These are phyloP conservation scores for Heliocybe sulcata DNA, from an alignment of 1,284 basidiomycete genomes.

Conservation along the genomic window DNA sequence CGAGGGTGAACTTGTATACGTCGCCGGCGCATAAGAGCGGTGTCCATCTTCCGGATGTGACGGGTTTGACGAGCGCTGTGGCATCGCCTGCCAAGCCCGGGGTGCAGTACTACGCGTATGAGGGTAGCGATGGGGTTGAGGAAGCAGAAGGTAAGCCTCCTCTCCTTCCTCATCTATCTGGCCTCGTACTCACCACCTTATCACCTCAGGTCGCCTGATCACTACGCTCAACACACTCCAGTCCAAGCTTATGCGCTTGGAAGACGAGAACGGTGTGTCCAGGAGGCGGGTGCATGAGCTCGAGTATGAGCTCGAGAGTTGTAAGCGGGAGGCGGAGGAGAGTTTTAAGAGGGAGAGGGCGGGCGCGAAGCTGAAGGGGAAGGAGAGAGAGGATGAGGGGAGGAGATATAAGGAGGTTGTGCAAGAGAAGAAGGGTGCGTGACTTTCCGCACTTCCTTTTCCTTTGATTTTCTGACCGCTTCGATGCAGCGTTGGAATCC, in stretches of 20 bases:
- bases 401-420: conserved; percentile 63
- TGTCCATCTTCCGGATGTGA: conserved; percentile 69
- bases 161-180: not conserved
- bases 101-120: conserved; percentile 43
- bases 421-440: conserved; percentile 77
- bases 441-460: not conserved
- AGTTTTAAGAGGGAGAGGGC: conserved; percentile 49
- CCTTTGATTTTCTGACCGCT: conserved; percentile 8
- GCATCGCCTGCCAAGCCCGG: conserved; percentile 56
- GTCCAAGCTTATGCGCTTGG: conserved; percentile 57
- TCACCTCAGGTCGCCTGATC: conserved; percentile 43
- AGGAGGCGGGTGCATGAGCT: conserved; percentile 73
- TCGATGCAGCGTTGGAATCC: conserved; percentile 61
- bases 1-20: not conserved
- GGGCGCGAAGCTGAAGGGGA: conserved; percentile 30
- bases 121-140: conserved; percentile 32
- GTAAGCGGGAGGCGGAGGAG: conserved; percentile 66
- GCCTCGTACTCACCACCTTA: conserved; percentile 1
- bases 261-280: conserved; percentile 76
- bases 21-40: conserved; percentile 5
- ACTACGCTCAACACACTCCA: conserved; percentile 59
- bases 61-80: conserved; percentile 69
- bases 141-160: conserved; percentile 48
- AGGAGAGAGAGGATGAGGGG: conserved; percentile 8
- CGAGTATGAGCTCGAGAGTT: conserved; percentile 74